Evolutionary conservation across 2,329 filamentous ascomycete genomes (phyloP).

Genomic region (Phialocephala sp.): DNA sequence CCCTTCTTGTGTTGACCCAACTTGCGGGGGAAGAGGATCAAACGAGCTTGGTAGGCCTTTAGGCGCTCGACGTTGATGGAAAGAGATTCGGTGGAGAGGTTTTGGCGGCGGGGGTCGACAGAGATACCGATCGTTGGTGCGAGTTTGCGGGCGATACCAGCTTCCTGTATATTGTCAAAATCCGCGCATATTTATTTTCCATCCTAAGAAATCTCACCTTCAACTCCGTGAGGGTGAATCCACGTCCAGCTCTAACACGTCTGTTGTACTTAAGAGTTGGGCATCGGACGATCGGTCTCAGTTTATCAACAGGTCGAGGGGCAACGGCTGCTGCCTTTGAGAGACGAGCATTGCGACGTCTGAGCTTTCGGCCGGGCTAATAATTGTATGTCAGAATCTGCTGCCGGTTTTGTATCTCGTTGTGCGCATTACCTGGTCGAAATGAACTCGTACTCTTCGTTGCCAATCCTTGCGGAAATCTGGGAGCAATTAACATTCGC

Average conservation of each 20-base stretch:
- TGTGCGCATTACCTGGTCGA: conserved; percentile 85
- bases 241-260: conserved; percentile 92
- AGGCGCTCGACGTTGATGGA: conserved; percentile 95
- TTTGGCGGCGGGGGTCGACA: conserved; percentile 95
- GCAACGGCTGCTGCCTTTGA: conserved; percentile 95
- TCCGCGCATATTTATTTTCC: conserved; percentile 8
- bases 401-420: conserved; percentile 19
- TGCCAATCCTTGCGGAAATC: conserved; percentile 99
- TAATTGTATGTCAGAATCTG: conserved; percentile 43
- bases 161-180: conserved; percentile 70
- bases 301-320: conserved; percentile 95
- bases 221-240: conserved; percentile 96
- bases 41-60: conserved; percentile 93
- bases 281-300: conserved; percentile 96
- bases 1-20: conserved; percentile 92
- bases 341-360: conserved; percentile 88
- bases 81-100: conserved; percentile 95
- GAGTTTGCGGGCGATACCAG: conserved; percentile 91
- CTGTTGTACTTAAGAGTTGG: conserved; percentile 99
- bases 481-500: conserved; percentile 50
- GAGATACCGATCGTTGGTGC: conserved; percentile 96
- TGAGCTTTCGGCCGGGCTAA: conserved; percentile 95
- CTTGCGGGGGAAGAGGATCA: conserved; percentile 98
- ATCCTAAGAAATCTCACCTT: conserved; percentile 70
- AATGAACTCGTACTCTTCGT: conserved; percentile 97